Conservation (phyloP, 2,329 filamentous ascomycete species). For the Fonsecaea nubica region DNA sequence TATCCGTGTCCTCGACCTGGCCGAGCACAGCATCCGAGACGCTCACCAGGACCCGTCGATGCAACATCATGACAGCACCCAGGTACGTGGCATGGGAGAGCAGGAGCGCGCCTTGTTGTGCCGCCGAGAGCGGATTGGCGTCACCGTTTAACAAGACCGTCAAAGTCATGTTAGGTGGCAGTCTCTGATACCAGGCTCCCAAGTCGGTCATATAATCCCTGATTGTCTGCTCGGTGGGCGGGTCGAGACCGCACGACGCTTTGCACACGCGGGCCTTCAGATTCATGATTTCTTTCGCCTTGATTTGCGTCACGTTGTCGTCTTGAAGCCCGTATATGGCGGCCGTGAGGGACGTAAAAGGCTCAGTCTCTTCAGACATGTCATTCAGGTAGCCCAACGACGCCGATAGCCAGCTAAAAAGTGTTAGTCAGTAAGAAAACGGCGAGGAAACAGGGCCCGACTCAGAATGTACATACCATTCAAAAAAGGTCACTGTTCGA, state of each 20-base stretch:
- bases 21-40: not conserved
- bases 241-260: not conserved
- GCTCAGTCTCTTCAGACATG: not conserved
- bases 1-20: not conserved
- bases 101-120: not conserved
- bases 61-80: conserved; percentile 1
- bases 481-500: not conserved
- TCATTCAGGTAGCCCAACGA: not conserved
- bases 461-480: not conserved
- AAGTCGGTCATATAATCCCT: not conserved
- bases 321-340: not conserved
- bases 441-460: not conserved
- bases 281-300: not conserved
- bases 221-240: not conserved
- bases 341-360: not conserved
- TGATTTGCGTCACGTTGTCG: conserved; percentile 1
- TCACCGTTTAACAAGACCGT: conserved; percentile 2
- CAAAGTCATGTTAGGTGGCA: not conserved
- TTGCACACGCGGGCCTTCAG: not conserved
- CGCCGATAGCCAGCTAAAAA: not conserved
- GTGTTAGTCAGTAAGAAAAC: not conserved
- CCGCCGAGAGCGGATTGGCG: not conserved
- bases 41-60: not conserved
- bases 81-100: conserved; percentile 5
- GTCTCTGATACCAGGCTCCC: not conserved